These are phyloP conservation scores for Lichenothelia convexa DNA, from an alignment of 495 filamentous ascomycete genomes.

Conservation along the genomic window DNA sequence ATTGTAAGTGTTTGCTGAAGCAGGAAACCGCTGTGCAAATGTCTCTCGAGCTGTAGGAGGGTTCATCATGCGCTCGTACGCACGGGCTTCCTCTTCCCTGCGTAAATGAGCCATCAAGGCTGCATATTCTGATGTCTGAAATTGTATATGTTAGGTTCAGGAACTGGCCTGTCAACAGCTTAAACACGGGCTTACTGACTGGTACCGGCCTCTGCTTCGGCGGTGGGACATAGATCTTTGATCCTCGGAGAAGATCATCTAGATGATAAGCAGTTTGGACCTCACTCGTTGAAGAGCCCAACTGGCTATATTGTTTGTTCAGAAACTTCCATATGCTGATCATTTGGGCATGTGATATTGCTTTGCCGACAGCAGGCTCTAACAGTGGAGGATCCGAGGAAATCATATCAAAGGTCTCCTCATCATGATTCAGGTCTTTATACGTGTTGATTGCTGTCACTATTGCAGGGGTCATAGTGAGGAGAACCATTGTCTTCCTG, in stretches of 20 bases:
- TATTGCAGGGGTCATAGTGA: constrained; percentile 55
- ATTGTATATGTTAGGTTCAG: constrained; percentile 4
- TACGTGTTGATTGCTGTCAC: constrained; percentile 39
- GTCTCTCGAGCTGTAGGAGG: constrained; percentile 35
- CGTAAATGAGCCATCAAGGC: constrained; percentile 74
- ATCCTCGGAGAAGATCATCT: constrained; percentile 49
- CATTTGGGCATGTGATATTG: constrained; percentile 68
- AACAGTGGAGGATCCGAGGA: constrained; percentile 26
- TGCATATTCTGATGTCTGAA: constrained; percentile 69
- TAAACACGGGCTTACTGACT: constrained; percentile 27
- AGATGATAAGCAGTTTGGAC: constrained; percentile 33
- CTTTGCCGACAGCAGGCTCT: constrained; percentile 36
- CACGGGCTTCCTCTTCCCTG: constrained; percentile 54
- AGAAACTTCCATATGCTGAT: constrained; percentile 39
- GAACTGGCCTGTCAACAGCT: neutral
- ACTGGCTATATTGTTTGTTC: neutral
- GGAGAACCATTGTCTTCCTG: constrained; percentile 51
- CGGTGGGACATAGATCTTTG: constrained; percentile 56
- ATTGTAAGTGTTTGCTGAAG: constrained; percentile 20
- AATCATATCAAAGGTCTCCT: constrained; percentile 5
- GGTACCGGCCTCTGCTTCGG: constrained; percentile 62
- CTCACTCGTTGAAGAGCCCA: neutral
- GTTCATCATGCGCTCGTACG: constrained; percentile 60
- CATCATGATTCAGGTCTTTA: neutral
- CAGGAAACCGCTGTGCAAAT: constrained; percentile 39